These are phyloP conservation scores for Suhomyces sp. DNA, from an alignment of 805 yeast genomes.

Conservation along the genomic window DNA sequence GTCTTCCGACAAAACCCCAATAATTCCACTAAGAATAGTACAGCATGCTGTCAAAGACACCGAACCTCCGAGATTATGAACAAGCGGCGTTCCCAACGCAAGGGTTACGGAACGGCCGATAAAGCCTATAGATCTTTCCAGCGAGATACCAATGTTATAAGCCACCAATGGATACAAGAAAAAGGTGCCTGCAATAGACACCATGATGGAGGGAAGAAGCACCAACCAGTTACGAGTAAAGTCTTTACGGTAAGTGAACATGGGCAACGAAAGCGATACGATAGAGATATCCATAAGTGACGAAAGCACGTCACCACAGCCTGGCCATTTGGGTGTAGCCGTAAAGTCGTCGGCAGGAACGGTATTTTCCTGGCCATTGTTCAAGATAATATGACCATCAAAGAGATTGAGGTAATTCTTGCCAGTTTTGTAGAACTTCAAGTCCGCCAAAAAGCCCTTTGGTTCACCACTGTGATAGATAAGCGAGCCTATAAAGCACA, in stretches of 20 bases:
- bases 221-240: slow-evolving; percentile 56
- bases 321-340: slow-evolving; percentile 55
- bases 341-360: slow-evolving; percentile 21
- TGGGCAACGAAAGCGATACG: slow-evolving; percentile 71
- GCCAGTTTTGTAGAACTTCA: slow-evolving; percentile 65
- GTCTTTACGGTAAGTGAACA: slow-evolving; percentile 70
- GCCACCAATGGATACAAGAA: slow-evolving; percentile 71
- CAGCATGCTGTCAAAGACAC: slow-evolving; percentile 73
- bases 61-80: slow-evolving; percentile 64
- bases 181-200: slow-evolving; percentile 55
- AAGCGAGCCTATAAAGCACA: slow-evolving; percentile 58
- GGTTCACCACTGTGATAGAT: slow-evolving; percentile 42
- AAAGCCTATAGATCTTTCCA: slow-evolving; percentile 64
- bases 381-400: slow-evolving; percentile 31
- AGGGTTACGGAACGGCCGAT: slow-evolving; percentile 77
- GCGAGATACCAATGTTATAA: slow-evolving; percentile 59
- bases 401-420: slow-evolving; percentile 61
- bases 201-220: slow-evolving; percentile 56
- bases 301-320: slow-evolving; percentile 74
- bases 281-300: slow-evolving; percentile 75
- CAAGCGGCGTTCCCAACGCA: slow-evolving; percentile 76
- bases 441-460: slow-evolving; percentile 49
- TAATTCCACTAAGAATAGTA: slow-evolving; percentile 71
- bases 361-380: slow-evolving; percentile 23
- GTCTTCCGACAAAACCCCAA: slow-evolving; percentile 70